Evolutionary conservation across 148 eudicot species (phyloP), one percentile per base, ranked within the genome.

Genomic region (Vaccinium darrowii): DNA sequence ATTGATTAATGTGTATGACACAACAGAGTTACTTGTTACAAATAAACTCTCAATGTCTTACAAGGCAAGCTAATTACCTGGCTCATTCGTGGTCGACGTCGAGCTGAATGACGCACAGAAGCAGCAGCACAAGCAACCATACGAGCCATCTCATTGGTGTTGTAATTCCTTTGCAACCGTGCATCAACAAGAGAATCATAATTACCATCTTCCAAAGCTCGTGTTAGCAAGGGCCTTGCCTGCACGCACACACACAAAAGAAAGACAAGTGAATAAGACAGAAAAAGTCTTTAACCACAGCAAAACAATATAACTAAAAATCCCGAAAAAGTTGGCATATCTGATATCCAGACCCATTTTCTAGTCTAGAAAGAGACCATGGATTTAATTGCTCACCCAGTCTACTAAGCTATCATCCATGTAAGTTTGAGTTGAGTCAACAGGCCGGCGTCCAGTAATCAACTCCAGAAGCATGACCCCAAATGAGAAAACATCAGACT

Each of bases 111-210:
- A 56, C 98, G 98, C 62, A 94, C 99, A 89, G 92, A 93, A 82
- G 99, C 94, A 87, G 99, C 96, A 58, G 98, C 99, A 88, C 98
- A 94, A 63, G 99, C 96, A 87, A 96, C 94, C 98, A 96, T 89
- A 75, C 94, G 97, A 84, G 94, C 91, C 94, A 94, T 88, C 90
- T 96, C 98, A 78, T 85, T 92, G 78, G 84, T 90, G 87, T 92
- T 91, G 85, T 89, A 92, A 78, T 91, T 88, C 47, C 88, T 84
- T 88, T 82, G 85, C 82, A 96, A 84, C 51, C 92, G 92, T 49
- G 87, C 73, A 85, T 96, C 99, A 18, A 91, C 94, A 83, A 96
- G 92, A 69, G 87, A 47, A 30, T 93, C 97, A 84, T 91, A 96
- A 79, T 92, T 92, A 72, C 92, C 94, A 76, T 96, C 98, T 78